Conservation (phyloP, 768 basidiomycete genomes). For the Pholiota molesta region DNA sequence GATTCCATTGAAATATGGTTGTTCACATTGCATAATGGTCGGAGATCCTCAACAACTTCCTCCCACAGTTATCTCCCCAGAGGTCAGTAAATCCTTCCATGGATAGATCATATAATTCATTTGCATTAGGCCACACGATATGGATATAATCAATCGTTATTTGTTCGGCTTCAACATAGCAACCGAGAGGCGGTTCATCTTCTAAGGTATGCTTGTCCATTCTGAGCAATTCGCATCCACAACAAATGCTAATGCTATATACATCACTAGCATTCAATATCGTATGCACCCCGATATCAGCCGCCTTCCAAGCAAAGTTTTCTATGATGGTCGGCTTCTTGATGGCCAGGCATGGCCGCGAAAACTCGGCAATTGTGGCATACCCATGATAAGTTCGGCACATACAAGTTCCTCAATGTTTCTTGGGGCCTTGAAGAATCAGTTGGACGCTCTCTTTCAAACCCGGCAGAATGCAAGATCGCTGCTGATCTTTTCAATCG, state of each 20-base stretch:
- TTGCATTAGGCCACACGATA: conserved; percentile 59
- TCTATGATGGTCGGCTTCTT: conserved; percentile 78
- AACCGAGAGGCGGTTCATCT: conserved; percentile 86
- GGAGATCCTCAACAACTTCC: conserved; percentile 97
- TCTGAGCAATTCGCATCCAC: not conserved
- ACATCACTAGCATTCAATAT: conserved; percentile 85
- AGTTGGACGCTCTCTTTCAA: conserved; percentile 72
- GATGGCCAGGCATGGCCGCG: conserved; percentile 89
- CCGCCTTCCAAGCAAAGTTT: conserved; percentile 81
- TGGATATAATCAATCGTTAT: conserved; percentile 89
- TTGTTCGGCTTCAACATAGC: conserved; percentile 86
- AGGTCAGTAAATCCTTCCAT: conserved; percentile 31
- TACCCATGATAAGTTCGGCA: conserved; percentile 69
- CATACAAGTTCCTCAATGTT: conserved; percentile 91
- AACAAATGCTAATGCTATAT: not conserved
- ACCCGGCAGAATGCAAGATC: conserved; percentile 70
- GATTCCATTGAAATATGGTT: conserved; percentile 91
- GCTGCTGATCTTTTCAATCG: conserved; percentile 79
- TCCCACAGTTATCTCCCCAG: conserved; percentile 69
- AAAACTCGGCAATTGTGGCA: conserved; percentile 93
- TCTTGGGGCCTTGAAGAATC: conserved; percentile 66
- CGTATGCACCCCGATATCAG: conserved; percentile 99
- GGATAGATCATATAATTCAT: conserved; percentile 2
- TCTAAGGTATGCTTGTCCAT: conserved; percentile 61
- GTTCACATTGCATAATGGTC: conserved; percentile 87